phyloP scores from a whole-genome alignment of 2,329 filamentous ascomycete species.

The Verticillium dahliae region DNA sequence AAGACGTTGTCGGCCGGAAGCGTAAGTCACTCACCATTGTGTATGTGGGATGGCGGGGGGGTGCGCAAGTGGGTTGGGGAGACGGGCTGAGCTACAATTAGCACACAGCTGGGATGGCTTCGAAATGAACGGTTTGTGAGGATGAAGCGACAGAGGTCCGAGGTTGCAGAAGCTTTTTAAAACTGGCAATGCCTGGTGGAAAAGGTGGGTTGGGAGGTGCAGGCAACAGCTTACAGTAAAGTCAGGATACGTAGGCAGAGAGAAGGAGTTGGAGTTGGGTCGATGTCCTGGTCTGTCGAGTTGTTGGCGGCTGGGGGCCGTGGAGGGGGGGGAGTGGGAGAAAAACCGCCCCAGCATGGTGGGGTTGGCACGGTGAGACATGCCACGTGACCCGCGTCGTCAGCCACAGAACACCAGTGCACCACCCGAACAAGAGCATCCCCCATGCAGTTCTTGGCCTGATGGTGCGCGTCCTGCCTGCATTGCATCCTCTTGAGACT shows the following conservation, averaged over 20 bases:
- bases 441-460: background rate
- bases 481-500: background rate
- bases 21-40: slow-evolving; percentile 30
- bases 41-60: slow-evolving; percentile 19
- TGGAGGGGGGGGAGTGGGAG: slow-evolving; percentile 12
- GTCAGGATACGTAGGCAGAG: slow-evolving; percentile 1
- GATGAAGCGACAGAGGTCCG: background rate
- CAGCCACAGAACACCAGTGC: background rate
- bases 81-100: slow-evolving; percentile 1
- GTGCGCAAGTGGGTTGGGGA: slow-evolving; percentile 13
- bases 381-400: slow-evolving; percentile 9
- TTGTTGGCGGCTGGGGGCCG: slow-evolving; percentile 8
- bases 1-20: slow-evolving; percentile 6
- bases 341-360: slow-evolving; percentile 14
- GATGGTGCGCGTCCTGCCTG: background rate
- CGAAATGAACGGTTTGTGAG: background rate
- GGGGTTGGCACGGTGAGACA: slow-evolving; percentile 14
- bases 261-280: slow-evolving; percentile 12
- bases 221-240: slow-evolving; percentile 10
- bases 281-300: slow-evolving; percentile 5
- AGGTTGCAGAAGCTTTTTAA: slow-evolving; percentile 4
- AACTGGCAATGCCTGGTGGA: slow-evolving; percentile 8
- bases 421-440: background rate
- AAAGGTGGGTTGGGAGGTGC: slow-evolving; percentile 1
- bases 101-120: background rate